Evolutionary conservation across 805 yeast species (phyloP), one percentile per base, ranked within the genome.

Genomic region (Monosporozyma servazzii): DNA sequence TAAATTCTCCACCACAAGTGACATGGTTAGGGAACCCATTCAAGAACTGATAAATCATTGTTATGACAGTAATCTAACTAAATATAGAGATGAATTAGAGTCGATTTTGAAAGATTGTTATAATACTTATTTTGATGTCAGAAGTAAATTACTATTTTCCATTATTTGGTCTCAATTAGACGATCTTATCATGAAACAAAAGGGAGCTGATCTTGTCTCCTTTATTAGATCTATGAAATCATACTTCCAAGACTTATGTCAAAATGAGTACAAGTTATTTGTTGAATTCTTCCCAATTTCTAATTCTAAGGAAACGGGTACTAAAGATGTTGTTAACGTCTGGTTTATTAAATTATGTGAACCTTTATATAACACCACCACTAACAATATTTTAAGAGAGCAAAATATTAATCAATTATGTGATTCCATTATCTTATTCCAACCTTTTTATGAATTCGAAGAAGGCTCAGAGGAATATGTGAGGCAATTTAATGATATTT

Each of bases 341-440:
- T 88, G 87, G 81, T 77, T 86, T 53, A 78, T 76, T 45, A 75
- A 73, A 23, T 58, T 88, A 3, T 72, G 87, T 31, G 96, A 88
- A 37, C 93, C 96, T 0, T 68, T 90, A 25, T 86, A 89, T 59
- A 91, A 86, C 56, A 66, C 74, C 2, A 64, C 88, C 36, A 75
- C 96, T 55, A 77, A 81, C 52, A 73, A 76, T 47, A 78, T 88
- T 1, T 72, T 89, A 42, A 77, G 84, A 52, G 97, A 90, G 63
- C 71, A 76, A 13, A 82, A 81, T 56, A 82, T 91, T 27, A 72
- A 75, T 23, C 74, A 74, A 10, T 69, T 93, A 23, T 87, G 96
- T 67, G 95, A 88, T 60, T 70, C 88, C 43, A 80, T 89, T 2
- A 76, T 86, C 0, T 67, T 88, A 33, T 69, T 89, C 29, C 85